Conservation (phyloP, 2,329 filamentous ascomycete genomes). For the Pseudocercospora pini-densiflorae region DNA sequence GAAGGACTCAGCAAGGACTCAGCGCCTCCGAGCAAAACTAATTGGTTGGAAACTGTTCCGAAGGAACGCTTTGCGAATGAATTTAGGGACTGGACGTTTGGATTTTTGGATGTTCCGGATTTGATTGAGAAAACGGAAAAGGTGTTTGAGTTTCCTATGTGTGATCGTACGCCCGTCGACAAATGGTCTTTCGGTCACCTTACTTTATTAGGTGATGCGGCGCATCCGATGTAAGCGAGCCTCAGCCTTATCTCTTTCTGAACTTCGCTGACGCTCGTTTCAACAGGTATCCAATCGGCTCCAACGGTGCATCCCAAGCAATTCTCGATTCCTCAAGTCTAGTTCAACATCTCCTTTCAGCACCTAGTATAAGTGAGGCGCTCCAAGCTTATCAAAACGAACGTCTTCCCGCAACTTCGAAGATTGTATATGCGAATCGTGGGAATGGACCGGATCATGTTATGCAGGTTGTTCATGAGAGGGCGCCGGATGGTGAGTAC, state of each 20-base stretch:
- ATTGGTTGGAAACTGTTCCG: constrained; percentile 50
- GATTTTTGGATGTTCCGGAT: constrained; percentile 49
- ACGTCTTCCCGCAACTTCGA: constrained; percentile 49
- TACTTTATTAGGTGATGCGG: constrained; percentile 49
- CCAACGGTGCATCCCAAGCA: constrained; percentile 51
- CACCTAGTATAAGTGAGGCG: constrained; percentile 36
- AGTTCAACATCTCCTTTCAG: constrained; percentile 39
- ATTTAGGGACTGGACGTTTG: constrained; percentile 50
- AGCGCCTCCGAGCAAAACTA: constrained; percentile 48
- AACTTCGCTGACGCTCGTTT: not conserved
- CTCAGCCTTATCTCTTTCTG: not conserved
- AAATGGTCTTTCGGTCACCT: constrained; percentile 46
- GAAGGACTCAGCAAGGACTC: too few relatives aligned
- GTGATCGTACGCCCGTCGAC: constrained; percentile 49
- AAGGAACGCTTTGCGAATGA: constrained; percentile 47
- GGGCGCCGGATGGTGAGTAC: constrained; percentile 44
- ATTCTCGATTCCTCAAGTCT: constrained; percentile 52
- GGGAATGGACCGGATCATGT: constrained; percentile 54
- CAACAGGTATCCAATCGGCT: constrained; percentile 47
- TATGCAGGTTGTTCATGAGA: constrained; percentile 50
- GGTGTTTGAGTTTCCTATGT: constrained; percentile 55
- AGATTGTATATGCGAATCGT: constrained; percentile 54
- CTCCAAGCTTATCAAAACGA: constrained; percentile 46
- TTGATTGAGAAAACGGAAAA: constrained; percentile 49
- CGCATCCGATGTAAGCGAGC: constrained; percentile 41